Evolutionary conservation across 2,329 filamentous ascomycete genomes (phyloP).

Genomic region (Diaporthe sp.): DNA sequence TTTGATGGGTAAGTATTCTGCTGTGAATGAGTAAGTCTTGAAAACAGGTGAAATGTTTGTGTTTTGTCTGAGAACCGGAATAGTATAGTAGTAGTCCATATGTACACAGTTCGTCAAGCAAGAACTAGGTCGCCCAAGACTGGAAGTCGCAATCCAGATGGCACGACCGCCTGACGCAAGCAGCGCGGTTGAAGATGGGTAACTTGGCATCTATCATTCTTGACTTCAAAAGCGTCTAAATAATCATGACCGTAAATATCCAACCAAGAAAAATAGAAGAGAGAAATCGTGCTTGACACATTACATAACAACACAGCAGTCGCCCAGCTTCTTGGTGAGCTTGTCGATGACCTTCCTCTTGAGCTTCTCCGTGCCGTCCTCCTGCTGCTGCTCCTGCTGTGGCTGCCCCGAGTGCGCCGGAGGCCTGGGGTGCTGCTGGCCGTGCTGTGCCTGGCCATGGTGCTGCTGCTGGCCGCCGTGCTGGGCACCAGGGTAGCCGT

Average conservation of each 20-base stretch:
- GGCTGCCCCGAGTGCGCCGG: conserved; percentile 51
- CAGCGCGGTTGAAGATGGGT: not conserved
- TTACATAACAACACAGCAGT: conserved; percentile 75
- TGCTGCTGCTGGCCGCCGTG: conserved; percentile 58
- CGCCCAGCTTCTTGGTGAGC: conserved; percentile 74
- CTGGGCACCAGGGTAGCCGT: conserved; percentile 50
- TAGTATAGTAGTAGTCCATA: not conserved
- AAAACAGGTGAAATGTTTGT: not conserved
- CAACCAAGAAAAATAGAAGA: not conserved
- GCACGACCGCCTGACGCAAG: not conserved
- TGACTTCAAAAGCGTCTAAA: not conserved
- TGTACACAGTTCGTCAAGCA: not conserved
- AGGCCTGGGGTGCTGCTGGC: conserved; percentile 52
- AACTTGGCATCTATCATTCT: not conserved
- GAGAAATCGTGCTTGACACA: conserved; percentile 2
- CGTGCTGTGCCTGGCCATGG: conserved; percentile 60
- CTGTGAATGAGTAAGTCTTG: not conserved
- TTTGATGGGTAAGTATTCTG: not conserved
- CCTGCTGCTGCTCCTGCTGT: conserved; percentile 54
- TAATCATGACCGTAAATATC: not conserved
- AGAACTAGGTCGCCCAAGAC: not conserved
- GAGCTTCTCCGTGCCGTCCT: conserved; percentile 71
- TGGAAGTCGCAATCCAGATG: conserved; percentile 6
- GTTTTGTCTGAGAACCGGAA: not conserved
- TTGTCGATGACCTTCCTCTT: conserved; percentile 72